Evolutionary conservation across 305 asterid genomes (phyloP).

Genomic region (Ajuga reptans): DNA sequence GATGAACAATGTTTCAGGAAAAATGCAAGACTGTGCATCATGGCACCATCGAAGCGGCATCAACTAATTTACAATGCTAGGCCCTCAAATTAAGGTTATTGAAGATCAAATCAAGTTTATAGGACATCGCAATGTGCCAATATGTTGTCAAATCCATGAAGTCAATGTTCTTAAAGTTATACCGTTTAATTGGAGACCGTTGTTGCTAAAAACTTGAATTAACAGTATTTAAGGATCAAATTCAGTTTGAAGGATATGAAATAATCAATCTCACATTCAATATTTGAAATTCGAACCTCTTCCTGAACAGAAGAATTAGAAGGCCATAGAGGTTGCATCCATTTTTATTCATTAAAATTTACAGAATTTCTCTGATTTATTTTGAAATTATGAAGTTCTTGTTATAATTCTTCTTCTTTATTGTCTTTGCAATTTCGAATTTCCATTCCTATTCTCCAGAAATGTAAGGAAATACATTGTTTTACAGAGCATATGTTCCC

Average conservation of each 20-base stretch:
- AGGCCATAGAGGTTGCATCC: background rate
- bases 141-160: background rate
- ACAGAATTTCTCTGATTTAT: background rate
- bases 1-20: no score
- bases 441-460: background rate
- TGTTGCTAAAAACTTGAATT: background rate
- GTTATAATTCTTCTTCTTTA: background rate
- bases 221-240: background rate
- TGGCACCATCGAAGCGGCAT: no score
- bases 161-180: background rate
- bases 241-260: background rate
- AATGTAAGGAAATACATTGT: conserved; percentile 18
- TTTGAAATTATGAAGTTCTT: background rate
- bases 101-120: no score
- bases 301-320: background rate
- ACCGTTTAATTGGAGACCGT: background rate
- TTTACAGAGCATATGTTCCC: conserved; percentile 69
- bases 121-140: background rate
- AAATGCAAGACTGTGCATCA: no score
- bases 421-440: background rate
- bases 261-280: background rate
- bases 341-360: background rate
- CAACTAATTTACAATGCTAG: no score
- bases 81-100: no score
- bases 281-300: background rate